phyloP scores from a whole-genome alignment of 1,139 yeast genomes.

The Pneumocystis jirovecii region DNA sequence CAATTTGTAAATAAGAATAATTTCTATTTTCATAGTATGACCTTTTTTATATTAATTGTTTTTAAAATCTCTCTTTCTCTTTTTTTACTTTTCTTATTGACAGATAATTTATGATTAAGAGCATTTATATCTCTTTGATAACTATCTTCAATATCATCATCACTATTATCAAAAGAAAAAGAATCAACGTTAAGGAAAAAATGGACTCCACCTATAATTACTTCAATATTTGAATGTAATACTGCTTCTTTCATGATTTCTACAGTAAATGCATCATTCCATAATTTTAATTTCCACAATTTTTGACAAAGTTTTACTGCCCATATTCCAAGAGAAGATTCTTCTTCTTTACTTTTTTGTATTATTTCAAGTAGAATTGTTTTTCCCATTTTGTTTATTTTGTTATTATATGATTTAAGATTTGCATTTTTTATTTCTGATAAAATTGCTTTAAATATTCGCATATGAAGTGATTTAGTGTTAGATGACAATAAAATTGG shows the following conservation, averaged over 20 bases:
- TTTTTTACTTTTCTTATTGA: conserved; percentile 70
- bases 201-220: conserved; percentile 74
- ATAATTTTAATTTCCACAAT: conserved; percentile 90
- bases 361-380: conserved; percentile 75
- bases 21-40: conserved; percentile 9
- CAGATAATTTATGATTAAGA: conserved; percentile 62
- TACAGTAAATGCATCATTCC: conserved; percentile 84
- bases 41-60: conserved; percentile 40
- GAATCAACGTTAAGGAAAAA: conserved; percentile 91
- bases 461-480: conserved; percentile 69
- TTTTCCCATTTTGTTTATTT: conserved; percentile 75
- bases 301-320: conserved; percentile 91
- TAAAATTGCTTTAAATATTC: conserved; percentile 64
- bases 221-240: conserved; percentile 70
- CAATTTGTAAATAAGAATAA: neutral
- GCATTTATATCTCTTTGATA: conserved; percentile 26
- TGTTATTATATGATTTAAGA: conserved; percentile 72
- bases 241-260: conserved; percentile 96
- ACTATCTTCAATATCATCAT: conserved; percentile 38
- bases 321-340: conserved; percentile 70
- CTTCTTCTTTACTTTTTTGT: conserved; percentile 47
- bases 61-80: conserved; percentile 62
- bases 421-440: conserved; percentile 68
- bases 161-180: conserved; percentile 70
- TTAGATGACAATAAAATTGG: conserved; percentile 61